Evolutionary conservation across 2,329 filamentous ascomycete genomes (phyloP), one percentile per base, ranked within the genome.

Genomic region (Alternaria brassicicola): DNA sequence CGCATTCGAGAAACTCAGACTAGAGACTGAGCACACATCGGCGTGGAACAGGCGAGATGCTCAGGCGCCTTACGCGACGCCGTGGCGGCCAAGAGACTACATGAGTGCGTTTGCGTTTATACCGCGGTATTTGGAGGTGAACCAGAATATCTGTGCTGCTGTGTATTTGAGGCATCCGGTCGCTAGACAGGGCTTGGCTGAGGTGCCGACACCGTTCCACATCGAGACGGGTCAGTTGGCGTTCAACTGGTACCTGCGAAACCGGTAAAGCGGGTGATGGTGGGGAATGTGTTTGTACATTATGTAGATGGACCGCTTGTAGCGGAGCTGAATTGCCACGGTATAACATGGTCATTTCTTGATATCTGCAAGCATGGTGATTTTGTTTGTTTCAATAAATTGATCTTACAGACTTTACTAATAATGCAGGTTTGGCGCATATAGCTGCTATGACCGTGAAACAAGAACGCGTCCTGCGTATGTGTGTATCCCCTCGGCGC

Each of bases 61-160:
- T 4, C 54, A 53, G 86, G 92, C 74, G 79, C 92, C 95, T 3
- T 99, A 99, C 76, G 85, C 85, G 4, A 97, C 93, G 2, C 95
- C 95, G 12, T 99, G 95, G 95, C 81, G 85, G 64, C 95, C 95
- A 12, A 85, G 93, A 55, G 85, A 89, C 51, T 98, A 86, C 79
- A 96, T 99, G 91, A 84, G 86, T 50, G 88, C 93, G 0, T 99
- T 99, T 78, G 93, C 93, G 23, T 97, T 97, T 78, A 93, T 99
- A 67, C 95, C 95, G 10, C 84, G 91, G 52, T 99, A 98, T 78
- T 86, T 99, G 60, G 96, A 99, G 81, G 95, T 99, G 69, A 97
- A 98, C 83, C 95, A 96, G 78, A 96, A 93, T 73, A 90, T 98
- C 70, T 99, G 95, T 79, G 89, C 93, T 1, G 95, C 95, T 10